Evolutionary conservation across 192 early-diverging fungal species (phyloP), one percentile per base, ranked within the genome.

Genomic region (Geranomyces variabilis): DNA sequence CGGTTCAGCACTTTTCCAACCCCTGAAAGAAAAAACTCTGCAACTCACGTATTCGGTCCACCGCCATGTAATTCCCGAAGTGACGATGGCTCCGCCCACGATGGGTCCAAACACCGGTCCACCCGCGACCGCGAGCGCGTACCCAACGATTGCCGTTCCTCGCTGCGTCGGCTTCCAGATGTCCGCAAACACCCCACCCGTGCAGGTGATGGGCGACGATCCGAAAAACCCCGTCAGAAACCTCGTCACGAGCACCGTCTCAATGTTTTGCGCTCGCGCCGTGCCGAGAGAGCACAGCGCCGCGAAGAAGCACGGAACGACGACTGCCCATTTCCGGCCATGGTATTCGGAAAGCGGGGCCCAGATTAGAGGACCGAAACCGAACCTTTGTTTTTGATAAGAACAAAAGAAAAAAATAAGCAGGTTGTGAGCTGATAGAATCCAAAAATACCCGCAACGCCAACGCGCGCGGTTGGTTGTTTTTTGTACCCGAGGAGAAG

Each of bases 221-320:
- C 51, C 51, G 51, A 53, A 53, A 26, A 53, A 53, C 19, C 51
- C 51, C 21, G 51, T 53, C 51, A 53, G 51, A 53, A 53, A 53
- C 26, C 51, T 53, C 51, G 51, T 53, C 21, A 53, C 26, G 51
- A 53, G 51, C 21, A 53, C 21, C 3, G 51, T 53, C 51, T 53
- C 21, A 7, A 53, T 24, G 51, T 53, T 53, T 26, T 53, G 51
- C 21, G 51, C 51, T 53, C 26, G 51, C 26, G 51, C 51, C 21
- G 51, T 53, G 21, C 51, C 51, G 51, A 53, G 51, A 26, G 51
- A 53, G 26, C 51, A n/a, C 21, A 53, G 51, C 4, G 26, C 26
- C 26, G 51, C 51, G 6, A 53, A 26, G 26, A 53, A 53, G 51
- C 51, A 53, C 19, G 51, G 51, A 17, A 53, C 51, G 21, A 53